Conservation (phyloP, 805 yeast species). For the Saturnispora bothae region DNA sequence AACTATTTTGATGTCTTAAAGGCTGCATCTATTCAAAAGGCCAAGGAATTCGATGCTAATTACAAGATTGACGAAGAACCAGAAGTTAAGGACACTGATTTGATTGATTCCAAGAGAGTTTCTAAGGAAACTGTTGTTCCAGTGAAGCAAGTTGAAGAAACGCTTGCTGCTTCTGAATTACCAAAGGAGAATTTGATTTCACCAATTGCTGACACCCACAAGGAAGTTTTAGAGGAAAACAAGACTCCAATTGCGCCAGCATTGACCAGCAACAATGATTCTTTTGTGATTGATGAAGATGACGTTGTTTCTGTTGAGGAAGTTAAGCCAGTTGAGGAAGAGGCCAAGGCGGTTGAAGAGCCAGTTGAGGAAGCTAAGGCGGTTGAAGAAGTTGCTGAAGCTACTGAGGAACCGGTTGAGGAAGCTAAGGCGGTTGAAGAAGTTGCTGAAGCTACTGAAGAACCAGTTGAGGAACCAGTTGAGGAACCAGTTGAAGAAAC, state of each 20-base stretch:
- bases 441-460: not conserved
- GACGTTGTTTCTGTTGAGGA: conserved; percentile 13
- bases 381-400: not conserved
- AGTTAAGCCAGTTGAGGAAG: conserved; percentile 3
- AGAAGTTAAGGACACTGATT: conserved; percentile 10
- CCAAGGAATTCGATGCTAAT: conserved; percentile 8
- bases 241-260: no score
- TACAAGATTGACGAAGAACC: conserved; percentile 8
- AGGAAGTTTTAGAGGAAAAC: conserved; percentile 3
- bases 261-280: conserved; percentile 16
- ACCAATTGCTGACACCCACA: conserved; percentile 14
- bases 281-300: conserved; percentile 24
- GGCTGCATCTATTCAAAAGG: conserved; percentile 40
- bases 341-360: not conserved
- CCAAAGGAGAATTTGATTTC: conserved; percentile 27
- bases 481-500: not conserved
- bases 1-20: conserved; percentile 64
- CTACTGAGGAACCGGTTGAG: conserved; percentile 2
- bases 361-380: conserved; percentile 7
- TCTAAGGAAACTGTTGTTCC: not conserved
- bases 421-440: conserved; percentile 7
- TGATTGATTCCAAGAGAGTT: conserved; percentile 9
- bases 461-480: conserved; percentile 6
- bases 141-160: not conserved
- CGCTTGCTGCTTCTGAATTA: conserved; percentile 9